Conservation (phyloP, 441 rosid genomes). For the Breynia disticha region DNA sequence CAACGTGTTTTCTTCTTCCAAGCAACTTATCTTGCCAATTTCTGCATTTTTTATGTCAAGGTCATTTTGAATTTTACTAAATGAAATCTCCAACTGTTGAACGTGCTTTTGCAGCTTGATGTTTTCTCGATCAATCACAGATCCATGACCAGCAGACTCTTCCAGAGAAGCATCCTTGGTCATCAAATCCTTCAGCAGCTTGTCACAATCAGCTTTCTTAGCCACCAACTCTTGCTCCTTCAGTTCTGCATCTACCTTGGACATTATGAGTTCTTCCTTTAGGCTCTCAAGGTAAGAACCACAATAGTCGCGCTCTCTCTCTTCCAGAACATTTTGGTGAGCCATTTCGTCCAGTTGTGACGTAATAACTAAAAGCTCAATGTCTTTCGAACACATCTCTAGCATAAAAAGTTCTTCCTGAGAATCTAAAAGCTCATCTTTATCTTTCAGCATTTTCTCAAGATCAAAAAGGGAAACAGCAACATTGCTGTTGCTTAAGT, state of each 20-base stretch:
- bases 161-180: slow-evolving; percentile 27
- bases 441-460: slow-evolving; percentile 46
- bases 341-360: slow-evolving; percentile 43
- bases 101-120: slow-evolving; percentile 25
- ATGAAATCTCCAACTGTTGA: slow-evolving; percentile 25
- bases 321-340: slow-evolving; percentile 25
- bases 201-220: slow-evolving; percentile 23
- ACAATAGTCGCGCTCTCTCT: slow-evolving; percentile 28
- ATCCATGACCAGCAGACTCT: slow-evolving; percentile 21
- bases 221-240: slow-evolving; percentile 35
- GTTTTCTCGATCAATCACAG: slow-evolving; percentile 25
- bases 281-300: slow-evolving; percentile 38
- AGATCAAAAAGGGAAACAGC: slow-evolving; percentile 55
- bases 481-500: slow-evolving; percentile 42
- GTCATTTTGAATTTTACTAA: slow-evolving; percentile 23
- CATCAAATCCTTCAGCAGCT: slow-evolving; percentile 21
- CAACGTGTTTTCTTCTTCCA: slow-evolving; percentile 28
- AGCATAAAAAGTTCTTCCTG: slow-evolving; percentile 46
- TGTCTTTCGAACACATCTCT: slow-evolving; percentile 53
- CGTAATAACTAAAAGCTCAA: slow-evolving; percentile 55
- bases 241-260: slow-evolving; percentile 47
- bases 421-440: slow-evolving; percentile 38
- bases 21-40: slow-evolving; percentile 19
- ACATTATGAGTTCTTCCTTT: slow-evolving; percentile 39
- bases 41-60: slow-evolving; percentile 27